These are phyloP conservation scores for Flaveria ramosissima DNA, from an alignment of 129 eudicot species.

Conservation along the genomic window DNA sequence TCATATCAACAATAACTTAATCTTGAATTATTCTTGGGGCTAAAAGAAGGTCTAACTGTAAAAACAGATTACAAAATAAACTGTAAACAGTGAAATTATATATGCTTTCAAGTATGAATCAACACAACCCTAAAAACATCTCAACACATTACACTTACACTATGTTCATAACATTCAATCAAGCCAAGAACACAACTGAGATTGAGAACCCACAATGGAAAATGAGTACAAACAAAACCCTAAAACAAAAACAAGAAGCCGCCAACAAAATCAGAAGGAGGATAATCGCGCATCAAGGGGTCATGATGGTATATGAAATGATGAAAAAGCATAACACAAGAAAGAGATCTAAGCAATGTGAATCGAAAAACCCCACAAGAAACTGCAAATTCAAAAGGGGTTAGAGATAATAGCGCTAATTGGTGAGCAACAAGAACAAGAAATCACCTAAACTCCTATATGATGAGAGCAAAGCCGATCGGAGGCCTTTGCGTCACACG, in stretches of 20 bases:
- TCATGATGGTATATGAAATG: neutral
- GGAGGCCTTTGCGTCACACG: neutral
- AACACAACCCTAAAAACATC: neutral
- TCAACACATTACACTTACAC: neutral
- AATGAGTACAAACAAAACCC: neutral
- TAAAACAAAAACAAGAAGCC: neutral
- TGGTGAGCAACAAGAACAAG: neutral
- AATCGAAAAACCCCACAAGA: neutral
- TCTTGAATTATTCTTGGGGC: neutral
- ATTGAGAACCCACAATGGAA: neutral
- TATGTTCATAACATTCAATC: neutral
- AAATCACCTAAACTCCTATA: neutral
- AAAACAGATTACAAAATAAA: neutral
- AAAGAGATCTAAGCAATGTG: conserved; percentile 4
- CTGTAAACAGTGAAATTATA: neutral
- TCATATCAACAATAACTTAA: neutral
- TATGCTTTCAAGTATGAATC: neutral
- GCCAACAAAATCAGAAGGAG: neutral
- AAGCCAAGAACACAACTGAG: neutral
- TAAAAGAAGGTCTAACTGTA: neutral
- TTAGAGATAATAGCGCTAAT: neutral
- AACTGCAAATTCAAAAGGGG: neutral
- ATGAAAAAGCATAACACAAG: neutral
- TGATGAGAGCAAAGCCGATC: neutral
- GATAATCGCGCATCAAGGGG: neutral